These are phyloP conservation scores for Plasmodium yoelii DNA, from an alignment of 169 alveolate species.

Conservation along the genomic window DNA sequence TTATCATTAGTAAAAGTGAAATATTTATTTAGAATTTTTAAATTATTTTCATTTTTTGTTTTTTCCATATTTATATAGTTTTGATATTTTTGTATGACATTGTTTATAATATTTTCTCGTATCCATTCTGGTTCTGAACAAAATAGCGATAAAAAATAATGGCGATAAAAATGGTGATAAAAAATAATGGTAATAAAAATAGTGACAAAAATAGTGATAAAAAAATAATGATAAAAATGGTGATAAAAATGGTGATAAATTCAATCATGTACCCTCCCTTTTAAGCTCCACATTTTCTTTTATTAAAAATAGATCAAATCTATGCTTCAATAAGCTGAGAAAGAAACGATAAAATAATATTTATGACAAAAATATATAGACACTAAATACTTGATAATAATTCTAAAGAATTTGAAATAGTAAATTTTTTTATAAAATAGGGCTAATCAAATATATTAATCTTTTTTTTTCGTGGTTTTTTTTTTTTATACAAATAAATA, in stretches of 20 bases:
- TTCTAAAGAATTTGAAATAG: not conserved
- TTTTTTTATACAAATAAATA: constrained; percentile 19
- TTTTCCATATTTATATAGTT: not conserved
- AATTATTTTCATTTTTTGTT: constrained; percentile 36
- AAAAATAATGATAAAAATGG: too few relatives aligned
- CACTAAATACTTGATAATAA: not conserved
- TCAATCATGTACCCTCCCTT: constrained; percentile 12
- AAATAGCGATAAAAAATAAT: too few relatives aligned
- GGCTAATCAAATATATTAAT: not conserved
- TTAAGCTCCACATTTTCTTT: constrained; percentile 29
- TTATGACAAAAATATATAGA: not conserved
- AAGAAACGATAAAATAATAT: not conserved
- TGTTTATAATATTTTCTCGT: constrained; percentile 26
- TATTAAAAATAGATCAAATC: constrained; percentile 39
- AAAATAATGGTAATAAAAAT: too few relatives aligned
- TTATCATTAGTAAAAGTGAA: constrained; percentile 31
- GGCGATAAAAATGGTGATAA: too few relatives aligned
- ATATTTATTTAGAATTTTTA: constrained; percentile 22
- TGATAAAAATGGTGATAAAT: too few relatives aligned
- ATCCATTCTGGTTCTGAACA: constrained; percentile 76
- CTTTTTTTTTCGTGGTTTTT: not conserved
- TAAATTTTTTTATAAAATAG: not conserved
- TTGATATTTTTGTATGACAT: constrained; percentile 16
- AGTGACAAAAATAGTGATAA: too few relatives aligned
- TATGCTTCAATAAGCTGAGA: constrained; percentile 33